phyloP scores from a whole-genome alignment of 805 yeast species.

The Nakazawaea ishiwadae region DNA sequence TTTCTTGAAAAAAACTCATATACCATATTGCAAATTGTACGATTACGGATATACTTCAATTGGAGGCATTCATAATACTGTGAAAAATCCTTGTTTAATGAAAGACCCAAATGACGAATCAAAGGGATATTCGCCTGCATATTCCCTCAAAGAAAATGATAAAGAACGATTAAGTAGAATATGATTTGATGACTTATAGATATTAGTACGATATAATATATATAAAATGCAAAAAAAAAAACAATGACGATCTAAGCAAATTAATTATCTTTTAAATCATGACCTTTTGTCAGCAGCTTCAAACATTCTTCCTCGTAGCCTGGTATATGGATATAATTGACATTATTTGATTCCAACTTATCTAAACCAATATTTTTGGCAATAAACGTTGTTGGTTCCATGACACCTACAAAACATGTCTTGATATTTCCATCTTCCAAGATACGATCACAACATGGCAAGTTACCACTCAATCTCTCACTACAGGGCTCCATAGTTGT shows the following conservation, averaged over 20 bases:
- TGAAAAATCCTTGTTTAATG: conserved; percentile 60
- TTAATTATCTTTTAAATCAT: conserved; percentile 33
- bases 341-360: conserved; percentile 49
- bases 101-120: conserved; percentile 15
- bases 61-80: conserved; percentile 73
- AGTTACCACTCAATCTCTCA: conserved; percentile 79
- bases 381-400: conserved; percentile 90
- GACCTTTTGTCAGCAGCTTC: conserved; percentile 71
- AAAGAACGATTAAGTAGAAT: conserved; percentile 46
- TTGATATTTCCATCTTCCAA: conserved; percentile 47
- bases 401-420: conserved; percentile 85
- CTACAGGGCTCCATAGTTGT: conserved; percentile 99
- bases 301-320: conserved; percentile 75
- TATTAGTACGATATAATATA: not conserved
- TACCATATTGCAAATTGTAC: conserved; percentile 72
- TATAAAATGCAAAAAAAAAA: not conserved
- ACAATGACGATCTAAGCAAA: not conserved
- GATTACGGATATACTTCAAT: conserved; percentile 85
- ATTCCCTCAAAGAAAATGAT: conserved; percentile 52
- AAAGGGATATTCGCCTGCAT: conserved; percentile 52
- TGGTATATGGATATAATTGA: conserved; percentile 74
- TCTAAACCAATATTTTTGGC: conserved; percentile 61
- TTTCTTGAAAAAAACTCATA: conserved; percentile 54
- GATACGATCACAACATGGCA: conserved; percentile 83
- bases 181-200: not conserved